Percentiles rank a stretch among this genome's conserved stretches.
phyloP scores from a whole-genome alignment of 2,329 filamentous ascomycete species.

The Botryotinia globosa region DNA sequence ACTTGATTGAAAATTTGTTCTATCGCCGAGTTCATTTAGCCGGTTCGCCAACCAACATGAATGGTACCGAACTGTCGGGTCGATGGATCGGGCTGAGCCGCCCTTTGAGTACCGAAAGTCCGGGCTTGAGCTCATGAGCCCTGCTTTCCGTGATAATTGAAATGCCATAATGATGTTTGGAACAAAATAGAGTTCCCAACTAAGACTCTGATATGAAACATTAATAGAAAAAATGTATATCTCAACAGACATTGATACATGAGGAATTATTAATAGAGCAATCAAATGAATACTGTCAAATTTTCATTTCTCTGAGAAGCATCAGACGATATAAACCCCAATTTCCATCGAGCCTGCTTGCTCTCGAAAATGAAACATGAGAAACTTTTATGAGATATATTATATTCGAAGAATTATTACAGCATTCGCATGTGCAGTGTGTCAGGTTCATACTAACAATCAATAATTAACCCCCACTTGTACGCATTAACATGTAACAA shows the following conservation, averaged over 20 bases:
- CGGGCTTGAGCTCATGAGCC: not conserved
- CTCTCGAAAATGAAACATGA: not conserved
- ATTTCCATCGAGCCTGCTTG: not conserved
- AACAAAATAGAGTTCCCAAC: not conserved
- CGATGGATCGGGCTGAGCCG: not conserved
- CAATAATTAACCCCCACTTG: conserved; percentile 7
- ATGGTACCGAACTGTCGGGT: conserved; percentile 1
- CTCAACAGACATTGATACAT: not conserved
- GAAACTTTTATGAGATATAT: not conserved
- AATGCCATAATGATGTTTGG: not conserved
- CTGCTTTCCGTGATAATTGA: not conserved
- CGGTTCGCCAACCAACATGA: not conserved
- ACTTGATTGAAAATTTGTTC: not conserved
- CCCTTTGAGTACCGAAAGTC: not conserved
- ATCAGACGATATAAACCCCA: not conserved
- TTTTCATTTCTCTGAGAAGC: not conserved
- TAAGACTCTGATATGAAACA: not conserved
- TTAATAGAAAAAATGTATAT: not conserved
- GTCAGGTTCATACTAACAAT: not conserved
- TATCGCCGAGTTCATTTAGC: not conserved
- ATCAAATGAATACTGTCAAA: not conserved
- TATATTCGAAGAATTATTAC: conserved; percentile 15
- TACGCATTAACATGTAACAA: not conserved
- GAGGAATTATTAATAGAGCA: not conserved
- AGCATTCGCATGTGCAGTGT: conserved; percentile 11